Evolutionary conservation across 2,329 filamentous ascomycete genomes (phyloP), one percentile per base, ranked within the genome.

Genomic region (Fusarium sororula): DNA sequence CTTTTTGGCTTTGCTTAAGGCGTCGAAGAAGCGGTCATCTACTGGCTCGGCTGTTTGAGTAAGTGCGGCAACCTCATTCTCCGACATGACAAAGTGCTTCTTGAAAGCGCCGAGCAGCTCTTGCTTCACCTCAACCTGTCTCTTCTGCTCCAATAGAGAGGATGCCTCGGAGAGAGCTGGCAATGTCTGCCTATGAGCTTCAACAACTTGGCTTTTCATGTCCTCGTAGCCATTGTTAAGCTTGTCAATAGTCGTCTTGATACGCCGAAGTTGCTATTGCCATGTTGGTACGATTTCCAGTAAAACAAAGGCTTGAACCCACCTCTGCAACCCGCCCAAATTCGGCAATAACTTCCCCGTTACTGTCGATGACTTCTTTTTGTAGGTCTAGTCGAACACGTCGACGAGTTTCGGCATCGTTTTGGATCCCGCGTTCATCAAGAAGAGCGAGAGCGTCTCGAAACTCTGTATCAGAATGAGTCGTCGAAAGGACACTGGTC

Each of bases 401-500:
- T 11, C 96, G 90, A 58, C 96, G 89, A 6, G 91, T 92, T 74
- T 95, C 93, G 15, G 93, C 88, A 18, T 90, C 94, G 80, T 97
- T 98, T 63, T 88, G 85, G 20, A 95, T 82, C 2, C 88, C 87
- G 41, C 93, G 89, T 56, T 90, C 85, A 82, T 98, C 96, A 26
- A 98, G 85, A 2, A 96, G 90, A 59, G 89, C 86, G 37, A 99
- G 85, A 20, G 95, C 92, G 85, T 97, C 94, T 74, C 94, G 90
- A 76, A 98, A 97, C 75, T 98, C 96, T 10, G 94, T 88, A 82
- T 98, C 96, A 12, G 95, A 93, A 83, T 98, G 98, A 0, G 96
- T 98, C 6, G 94, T 92, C 8, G 96, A 98, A 55, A 98, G 89
- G 45, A 98, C 93, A 70, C 90, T 92, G 30, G 94, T 93, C 76